Percentiles rank a stretch among this genome's conserved stretches.
Evolutionary conservation across 192 early-diverging fungal species (phyloP).

Genomic region (Coemansia sp.): DNA sequence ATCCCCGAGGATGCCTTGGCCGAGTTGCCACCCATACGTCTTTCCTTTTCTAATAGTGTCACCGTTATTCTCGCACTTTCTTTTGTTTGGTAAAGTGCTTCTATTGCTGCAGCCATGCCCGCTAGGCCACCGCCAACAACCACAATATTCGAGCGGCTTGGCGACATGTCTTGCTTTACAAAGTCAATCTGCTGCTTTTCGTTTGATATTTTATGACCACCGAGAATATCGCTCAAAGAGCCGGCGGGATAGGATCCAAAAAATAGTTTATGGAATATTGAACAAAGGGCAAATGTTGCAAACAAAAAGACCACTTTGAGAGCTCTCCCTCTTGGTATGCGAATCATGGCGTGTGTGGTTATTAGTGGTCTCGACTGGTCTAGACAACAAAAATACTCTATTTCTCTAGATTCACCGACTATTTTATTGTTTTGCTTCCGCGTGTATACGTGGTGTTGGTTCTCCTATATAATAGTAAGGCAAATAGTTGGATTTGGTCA

Average conservation of each 20-base stretch:
- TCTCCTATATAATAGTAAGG: no score
- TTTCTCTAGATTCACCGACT: no score
- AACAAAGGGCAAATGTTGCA: background rate
- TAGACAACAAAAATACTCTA: background rate
- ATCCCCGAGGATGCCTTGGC: constrained; percentile 98
- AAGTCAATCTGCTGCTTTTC: background rate
- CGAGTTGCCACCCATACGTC: constrained; percentile 76
- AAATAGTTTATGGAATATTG: background rate
- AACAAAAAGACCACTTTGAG: no score
- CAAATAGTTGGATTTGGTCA: no score
- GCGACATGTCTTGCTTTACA: constrained; percentile 3
- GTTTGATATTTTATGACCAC: background rate
- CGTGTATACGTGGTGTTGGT: no score
- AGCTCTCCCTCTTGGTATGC: background rate
- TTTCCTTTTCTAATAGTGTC: constrained; percentile 40
- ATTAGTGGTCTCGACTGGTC: background rate
- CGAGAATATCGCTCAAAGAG: background rate
- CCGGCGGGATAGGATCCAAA: background rate
- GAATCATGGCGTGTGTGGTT: background rate
- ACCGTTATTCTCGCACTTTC: constrained; percentile 15
- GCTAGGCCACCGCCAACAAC: constrained; percentile 44
- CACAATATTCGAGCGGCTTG: constrained; percentile 22
- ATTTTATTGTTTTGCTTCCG: no score
- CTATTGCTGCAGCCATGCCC: constrained; percentile 39
- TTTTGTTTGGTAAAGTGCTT: constrained; percentile 37